These are phyloP conservation scores for Trametes sp. DNA, from an alignment of 1,284 basidiomycete species.

Conservation along the genomic window DNA sequence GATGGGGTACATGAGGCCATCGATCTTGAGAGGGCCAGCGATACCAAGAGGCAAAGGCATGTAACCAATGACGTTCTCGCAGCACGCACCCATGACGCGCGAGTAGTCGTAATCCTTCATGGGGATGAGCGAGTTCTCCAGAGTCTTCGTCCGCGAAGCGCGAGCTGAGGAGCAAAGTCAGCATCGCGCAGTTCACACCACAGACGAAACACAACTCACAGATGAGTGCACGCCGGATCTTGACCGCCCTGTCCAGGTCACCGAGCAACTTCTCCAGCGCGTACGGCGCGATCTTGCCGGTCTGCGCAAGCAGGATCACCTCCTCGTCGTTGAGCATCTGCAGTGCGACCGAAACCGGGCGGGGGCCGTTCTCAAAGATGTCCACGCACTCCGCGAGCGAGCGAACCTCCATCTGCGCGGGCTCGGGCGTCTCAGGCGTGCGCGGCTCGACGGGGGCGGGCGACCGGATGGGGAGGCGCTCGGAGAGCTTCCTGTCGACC, in stretches of 20 bases:
- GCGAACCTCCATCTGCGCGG: slow-evolving; percentile 43
- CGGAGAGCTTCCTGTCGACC: slow-evolving; percentile 46
- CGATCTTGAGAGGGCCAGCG: slow-evolving; percentile 94
- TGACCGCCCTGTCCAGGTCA: slow-evolving; percentile 88
- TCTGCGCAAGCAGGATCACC: slow-evolving; percentile 88
- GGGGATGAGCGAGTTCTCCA: slow-evolving; percentile 88
- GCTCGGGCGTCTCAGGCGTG: slow-evolving; percentile 27
- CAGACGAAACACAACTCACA: slow-evolving; percentile 63
- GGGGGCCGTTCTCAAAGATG: slow-evolving; percentile 87
- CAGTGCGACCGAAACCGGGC: slow-evolving; percentile 63
- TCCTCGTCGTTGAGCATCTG: slow-evolving; percentile 90
- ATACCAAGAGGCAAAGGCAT: slow-evolving; percentile 97
- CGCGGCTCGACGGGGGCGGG: slow-evolving; percentile 32
- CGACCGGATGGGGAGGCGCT: slow-evolving; percentile 35
- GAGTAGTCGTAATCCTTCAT: slow-evolving; percentile 93
- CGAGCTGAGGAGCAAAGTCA: slow-evolving; percentile 64
- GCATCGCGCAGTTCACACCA: background rate
- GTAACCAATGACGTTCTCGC: slow-evolving; percentile 98
- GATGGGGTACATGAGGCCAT: slow-evolving; percentile 87
- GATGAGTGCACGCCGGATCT: slow-evolving; percentile 88
- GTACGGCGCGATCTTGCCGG: slow-evolving; percentile 93
- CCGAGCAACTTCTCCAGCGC: slow-evolving; percentile 94
- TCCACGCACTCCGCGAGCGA: slow-evolving; percentile 84
- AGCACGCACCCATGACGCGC: slow-evolving; percentile 95
- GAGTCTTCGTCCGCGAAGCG: slow-evolving; percentile 83